A percentile compares a stretch with the other conserved stretches of the same genome.
Evolutionary conservation across 2,329 filamentous ascomycete species (phyloP).

Genomic region (Colletotrichum sp.): DNA sequence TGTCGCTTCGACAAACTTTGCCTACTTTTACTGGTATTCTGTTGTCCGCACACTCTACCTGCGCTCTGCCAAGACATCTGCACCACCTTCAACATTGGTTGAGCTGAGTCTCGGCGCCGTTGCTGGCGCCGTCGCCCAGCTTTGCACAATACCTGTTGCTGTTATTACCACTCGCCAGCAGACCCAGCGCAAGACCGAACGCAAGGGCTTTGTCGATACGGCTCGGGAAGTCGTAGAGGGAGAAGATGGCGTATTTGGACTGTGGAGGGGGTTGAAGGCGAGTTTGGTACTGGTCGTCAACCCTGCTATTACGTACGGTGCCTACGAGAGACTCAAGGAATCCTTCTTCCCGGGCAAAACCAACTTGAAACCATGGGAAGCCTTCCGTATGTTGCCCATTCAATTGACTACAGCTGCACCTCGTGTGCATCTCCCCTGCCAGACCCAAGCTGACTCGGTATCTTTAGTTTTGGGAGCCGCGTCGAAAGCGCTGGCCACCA

Average conservation of each 20-base stretch:
- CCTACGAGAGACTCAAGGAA: constrained; percentile 87
- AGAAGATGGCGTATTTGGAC: constrained; percentile 85
- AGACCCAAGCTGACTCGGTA: neutral
- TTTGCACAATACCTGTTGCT: constrained; percentile 95
- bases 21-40: constrained; percentile 99
- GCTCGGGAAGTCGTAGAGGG: constrained; percentile 87
- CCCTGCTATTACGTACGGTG: constrained; percentile 96
- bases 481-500: constrained; percentile 90
- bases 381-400: constrained; percentile 74
- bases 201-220: constrained; percentile 86
- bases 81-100: constrained; percentile 74
- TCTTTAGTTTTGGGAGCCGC: constrained; percentile 81
- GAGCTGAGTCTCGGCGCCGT: constrained; percentile 87
- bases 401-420: neutral
- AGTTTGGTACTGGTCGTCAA: constrained; percentile 96
- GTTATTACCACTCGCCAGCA: constrained; percentile 97
- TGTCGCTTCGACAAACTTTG: constrained; percentile 97
- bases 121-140: constrained; percentile 87
- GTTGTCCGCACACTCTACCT: constrained; percentile 83
- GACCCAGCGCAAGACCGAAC: constrained; percentile 83
- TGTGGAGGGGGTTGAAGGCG: constrained; percentile 96
- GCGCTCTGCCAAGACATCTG: constrained; percentile 54
- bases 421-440: neutral
- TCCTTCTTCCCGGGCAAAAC: constrained; percentile 78
- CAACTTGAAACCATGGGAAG: constrained; percentile 81